phyloP scores from a whole-genome alignment of 306 rosid species.

The Begonia loranthoides region DNA sequence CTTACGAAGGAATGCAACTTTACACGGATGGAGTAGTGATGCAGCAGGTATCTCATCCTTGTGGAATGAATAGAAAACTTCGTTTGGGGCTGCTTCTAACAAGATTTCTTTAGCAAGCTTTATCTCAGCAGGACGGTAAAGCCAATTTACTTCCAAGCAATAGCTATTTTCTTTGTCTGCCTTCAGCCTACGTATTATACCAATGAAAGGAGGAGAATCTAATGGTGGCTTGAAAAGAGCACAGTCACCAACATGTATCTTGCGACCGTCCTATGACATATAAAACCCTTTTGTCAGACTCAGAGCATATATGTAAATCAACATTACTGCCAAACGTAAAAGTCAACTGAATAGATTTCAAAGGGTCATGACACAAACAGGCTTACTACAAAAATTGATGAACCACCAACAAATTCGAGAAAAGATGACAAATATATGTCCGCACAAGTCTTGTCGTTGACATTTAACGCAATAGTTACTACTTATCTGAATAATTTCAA shows the following conservation, averaged over 20 bases:
- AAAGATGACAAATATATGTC: no score
- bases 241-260: constrained; percentile 81
- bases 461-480: no score
- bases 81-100: constrained; percentile 86
- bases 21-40: constrained; percentile 91
- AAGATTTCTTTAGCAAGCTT: constrained; percentile 55
- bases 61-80: constrained; percentile 83
- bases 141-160: constrained; percentile 71
- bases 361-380: no score
- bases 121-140: constrained; percentile 78
- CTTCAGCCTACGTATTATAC: constrained; percentile 64
- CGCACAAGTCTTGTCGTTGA: no score
- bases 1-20: constrained; percentile 85
- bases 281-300: not conserved
- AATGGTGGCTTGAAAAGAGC: constrained; percentile 89
- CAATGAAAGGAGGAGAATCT: constrained; percentile 85
- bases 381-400: no score
- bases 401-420: no score
- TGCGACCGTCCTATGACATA: constrained; percentile 71
- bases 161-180: constrained; percentile 34
- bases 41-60: constrained; percentile 96
- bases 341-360: no score
- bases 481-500: no score
- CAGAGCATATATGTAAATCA: no score
- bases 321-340: no score